Percentiles rank a stretch among this genome's conserved stretches.
These are phyloP conservation scores for Euphrasia confusa DNA, from an alignment of 257 asterid genomes.

Conservation along the genomic window DNA sequence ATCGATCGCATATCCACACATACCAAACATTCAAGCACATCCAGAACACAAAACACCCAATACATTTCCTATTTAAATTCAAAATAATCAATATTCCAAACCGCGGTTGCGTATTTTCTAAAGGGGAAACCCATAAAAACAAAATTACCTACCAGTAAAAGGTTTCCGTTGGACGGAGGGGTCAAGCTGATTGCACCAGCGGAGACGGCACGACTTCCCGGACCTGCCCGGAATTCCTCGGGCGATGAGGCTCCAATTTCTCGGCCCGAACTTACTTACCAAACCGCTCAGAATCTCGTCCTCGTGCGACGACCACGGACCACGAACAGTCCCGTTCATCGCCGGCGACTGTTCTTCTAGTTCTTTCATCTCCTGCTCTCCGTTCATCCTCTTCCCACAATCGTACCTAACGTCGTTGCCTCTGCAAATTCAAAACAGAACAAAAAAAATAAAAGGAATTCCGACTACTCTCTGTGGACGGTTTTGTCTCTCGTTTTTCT, in stretches of 20 bases:
- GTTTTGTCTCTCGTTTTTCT: conserved; percentile 21
- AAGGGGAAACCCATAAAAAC: neutral
- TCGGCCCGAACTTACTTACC: conserved; percentile 63
- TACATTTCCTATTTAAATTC: neutral
- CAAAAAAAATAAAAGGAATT: neutral
- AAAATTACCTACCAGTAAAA: conserved; percentile 48
- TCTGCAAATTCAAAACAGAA: conserved; percentile 33
- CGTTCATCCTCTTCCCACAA: conserved; percentile 25
- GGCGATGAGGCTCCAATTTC: conserved; percentile 83
- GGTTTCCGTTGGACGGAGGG: conserved; percentile 78
- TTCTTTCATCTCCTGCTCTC: conserved; percentile 24
- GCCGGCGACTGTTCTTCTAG: conserved; percentile 9
- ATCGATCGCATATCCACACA: conserved; percentile 1
- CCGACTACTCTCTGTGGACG: conserved; percentile 22
- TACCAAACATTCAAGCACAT: conserved; percentile 4
- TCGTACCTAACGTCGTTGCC: conserved; percentile 35
- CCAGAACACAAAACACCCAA: conserved; percentile 12
- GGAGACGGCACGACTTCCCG: conserved; percentile 88
- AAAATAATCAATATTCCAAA: neutral
- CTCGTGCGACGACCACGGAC: conserved; percentile 74
- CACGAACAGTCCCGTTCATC: conserved; percentile 46
- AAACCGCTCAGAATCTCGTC: conserved; percentile 43
- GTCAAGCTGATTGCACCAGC: conserved; percentile 96
- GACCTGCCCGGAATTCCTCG: conserved; percentile 80
- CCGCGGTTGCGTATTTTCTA: neutral